Base-by-base conservation (phyloP, 176 grass and related monocot genomes). In the Rhipidocladum racemiflorum region DNA sequence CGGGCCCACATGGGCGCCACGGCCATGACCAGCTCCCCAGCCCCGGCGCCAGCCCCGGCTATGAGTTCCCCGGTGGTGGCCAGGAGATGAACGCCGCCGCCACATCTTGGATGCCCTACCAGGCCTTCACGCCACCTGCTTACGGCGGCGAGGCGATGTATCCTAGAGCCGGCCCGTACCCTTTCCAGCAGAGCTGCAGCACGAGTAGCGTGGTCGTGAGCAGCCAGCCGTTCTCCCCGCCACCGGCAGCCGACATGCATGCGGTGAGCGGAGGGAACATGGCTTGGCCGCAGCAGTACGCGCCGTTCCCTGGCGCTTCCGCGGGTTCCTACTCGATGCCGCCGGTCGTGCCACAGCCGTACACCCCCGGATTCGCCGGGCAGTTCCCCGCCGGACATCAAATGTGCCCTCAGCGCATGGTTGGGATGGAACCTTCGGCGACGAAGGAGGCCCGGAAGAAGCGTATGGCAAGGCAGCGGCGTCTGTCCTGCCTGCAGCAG, bases 391-490 rank as follows among this genome's bases (percentile, higher is more conserved):
- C 43, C 40, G 59, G 30, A 17, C 79, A 79, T 20, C 21, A 77
- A 57, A 51, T 86, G 43, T 59, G 42, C 48, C 24, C 85, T 44
- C 86, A 73, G 65, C 84, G 71, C 54, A 56, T 89, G 4, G 25
- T 59, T 0, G 85, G 83, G 44, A 71, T 90, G 75, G 79, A 84
- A 21, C 24, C 88, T 2, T 95, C 92, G 0, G 88, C 88, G 14
- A 91, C 92, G 64, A 93, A 88, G 81, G 95, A 98, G 56, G 95
- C 95, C 15, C 61, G 92, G 17, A 98, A 92, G 88, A 98, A 98
- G 83, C 74, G 95, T 78, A 98, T 98, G 95, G 95, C 92, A 21
- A 69, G 90, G 75, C 95, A 95, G 76, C 88, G 95, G 42, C 90
- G 95, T 11, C n/a, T 88, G 49, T 80, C 86, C 0, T 93, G 88